Percentiles rank a stretch among this genome's conserved stretches.
These are phyloP conservation scores for Penicillium manginii DNA, from an alignment of 495 filamentous ascomycete species.

Conservation along the genomic window DNA sequence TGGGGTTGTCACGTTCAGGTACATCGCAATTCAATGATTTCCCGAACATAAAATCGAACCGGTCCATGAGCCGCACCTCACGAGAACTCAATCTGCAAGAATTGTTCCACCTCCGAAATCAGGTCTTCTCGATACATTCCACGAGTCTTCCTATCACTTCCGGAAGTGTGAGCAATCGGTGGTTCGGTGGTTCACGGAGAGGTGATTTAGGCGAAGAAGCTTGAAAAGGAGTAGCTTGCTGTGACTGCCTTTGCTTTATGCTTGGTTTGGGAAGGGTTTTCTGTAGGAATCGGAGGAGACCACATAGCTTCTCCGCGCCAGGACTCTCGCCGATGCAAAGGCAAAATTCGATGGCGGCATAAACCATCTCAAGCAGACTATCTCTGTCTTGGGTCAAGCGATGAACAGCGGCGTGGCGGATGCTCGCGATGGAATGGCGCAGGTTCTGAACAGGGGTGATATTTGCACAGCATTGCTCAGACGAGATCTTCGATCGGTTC, in stretches of 20 bases:
- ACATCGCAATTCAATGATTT: too few species aligned
- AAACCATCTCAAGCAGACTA: neutral
- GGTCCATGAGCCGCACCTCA: too few species aligned
- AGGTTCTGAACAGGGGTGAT: neutral
- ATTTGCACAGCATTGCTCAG: neutral
- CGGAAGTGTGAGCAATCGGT: too few species aligned
- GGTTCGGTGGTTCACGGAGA: too few species aligned
- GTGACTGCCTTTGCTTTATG: neutral
- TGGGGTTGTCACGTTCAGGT: too few species aligned
- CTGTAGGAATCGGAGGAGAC: neutral
- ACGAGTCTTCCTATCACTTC: too few species aligned
- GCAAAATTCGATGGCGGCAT: constrained; percentile 3
- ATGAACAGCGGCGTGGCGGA: constrained; percentile 10
- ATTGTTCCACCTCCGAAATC: too few species aligned
- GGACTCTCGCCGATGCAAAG: neutral
- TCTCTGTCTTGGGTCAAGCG: constrained; percentile 6
- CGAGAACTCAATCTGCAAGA: too few species aligned
- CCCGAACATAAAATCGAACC: too few species aligned
- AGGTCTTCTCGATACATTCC: too few species aligned
- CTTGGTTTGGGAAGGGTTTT: neutral
- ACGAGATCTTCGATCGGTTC: constrained; percentile 2
- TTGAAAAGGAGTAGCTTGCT: too few species aligned
- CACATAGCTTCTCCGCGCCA: neutral
- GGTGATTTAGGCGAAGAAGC: too few species aligned
- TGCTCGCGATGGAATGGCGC: constrained; percentile 3